Percentiles rank a stretch among this genome's conserved stretches.
phyloP scores from a whole-genome alignment of 305 asterid genomes.

The Solanum hybrid region DNA sequence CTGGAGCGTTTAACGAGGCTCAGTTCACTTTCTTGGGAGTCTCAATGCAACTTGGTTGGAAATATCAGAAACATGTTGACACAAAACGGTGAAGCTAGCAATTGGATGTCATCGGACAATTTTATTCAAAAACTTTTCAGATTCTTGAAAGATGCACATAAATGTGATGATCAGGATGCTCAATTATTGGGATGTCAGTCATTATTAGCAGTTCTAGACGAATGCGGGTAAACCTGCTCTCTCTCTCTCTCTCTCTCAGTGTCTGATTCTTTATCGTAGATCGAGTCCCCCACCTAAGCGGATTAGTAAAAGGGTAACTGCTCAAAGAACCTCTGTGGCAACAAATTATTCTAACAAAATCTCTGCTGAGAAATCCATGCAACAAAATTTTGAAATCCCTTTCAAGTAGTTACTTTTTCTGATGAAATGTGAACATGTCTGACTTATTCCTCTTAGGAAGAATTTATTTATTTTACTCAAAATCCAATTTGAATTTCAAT shows the following conservation, averaged over 20 bases:
- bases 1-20: constrained; percentile 25
- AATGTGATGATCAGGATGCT: constrained; percentile 42
- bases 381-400: neutral
- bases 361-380: neutral
- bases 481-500: neutral
- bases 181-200: constrained; percentile 56
- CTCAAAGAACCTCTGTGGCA: neutral
- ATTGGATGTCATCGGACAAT: constrained; percentile 21
- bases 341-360: neutral
- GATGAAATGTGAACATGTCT: neutral
- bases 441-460: too few species aligned
- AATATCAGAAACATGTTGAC: constrained; percentile 31
- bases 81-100: constrained; percentile 21
- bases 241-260: neutral
- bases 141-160: constrained; percentile 56
- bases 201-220: constrained; percentile 42
- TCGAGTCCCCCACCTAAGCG: neutral
- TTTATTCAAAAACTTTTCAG: constrained; percentile 27
- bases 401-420: neutral
- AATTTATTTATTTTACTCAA: neutral
- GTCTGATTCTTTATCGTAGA: neutral
- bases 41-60: constrained; percentile 41
- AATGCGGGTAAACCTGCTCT: constrained; percentile 45
- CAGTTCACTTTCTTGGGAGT: constrained; percentile 59
- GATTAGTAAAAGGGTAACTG: neutral